Conservation (phyloP, 805 yeast species). For the Candida easanensis region DNA sequence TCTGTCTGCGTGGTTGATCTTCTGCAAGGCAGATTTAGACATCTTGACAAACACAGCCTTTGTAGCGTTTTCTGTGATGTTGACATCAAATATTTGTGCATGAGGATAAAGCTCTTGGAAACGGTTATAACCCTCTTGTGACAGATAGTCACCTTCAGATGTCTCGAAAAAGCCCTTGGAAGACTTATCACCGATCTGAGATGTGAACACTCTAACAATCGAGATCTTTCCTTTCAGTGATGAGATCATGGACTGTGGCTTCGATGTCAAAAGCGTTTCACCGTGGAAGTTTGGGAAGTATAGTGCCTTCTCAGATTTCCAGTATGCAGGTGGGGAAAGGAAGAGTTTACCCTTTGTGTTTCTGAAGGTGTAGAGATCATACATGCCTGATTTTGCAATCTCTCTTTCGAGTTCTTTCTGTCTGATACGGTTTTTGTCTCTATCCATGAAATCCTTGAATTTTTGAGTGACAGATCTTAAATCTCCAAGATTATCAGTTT, state of each 20-base stretch:
- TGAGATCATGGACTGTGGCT: constrained; percentile 31
- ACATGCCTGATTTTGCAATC: constrained; percentile 65
- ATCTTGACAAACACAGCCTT: constrained; percentile 64
- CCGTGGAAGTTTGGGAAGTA: constrained; percentile 82
- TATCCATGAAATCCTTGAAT: constrained; percentile 46
- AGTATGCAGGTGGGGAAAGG: constrained; percentile 75
- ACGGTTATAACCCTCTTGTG: constrained; percentile 37
- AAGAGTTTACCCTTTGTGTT: constrained; percentile 85
- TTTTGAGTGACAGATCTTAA: constrained; percentile 34
- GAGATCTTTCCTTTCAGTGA: constrained; percentile 50
- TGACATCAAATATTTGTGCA: constrained; percentile 73
- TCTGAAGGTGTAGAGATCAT: constrained; percentile 59
- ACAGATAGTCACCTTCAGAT: constrained; percentile 40
- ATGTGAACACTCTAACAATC: constrained; percentile 63
- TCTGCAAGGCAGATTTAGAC: constrained; percentile 44
- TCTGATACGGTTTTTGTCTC: constrained; percentile 44
- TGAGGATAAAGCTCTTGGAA: constrained; percentile 44
- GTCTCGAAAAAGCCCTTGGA: constrained; percentile 56
- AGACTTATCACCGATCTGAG: constrained; percentile 69
- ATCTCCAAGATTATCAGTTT: constrained; percentile 40
- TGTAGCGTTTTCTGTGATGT: constrained; percentile 68
- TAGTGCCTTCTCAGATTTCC: constrained; percentile 65
- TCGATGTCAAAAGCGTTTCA: constrained; percentile 40
- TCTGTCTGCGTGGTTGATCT: constrained; percentile 44
- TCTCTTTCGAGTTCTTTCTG: constrained; percentile 58